Evolutionary conservation across 768 basidiomycete species (phyloP), one percentile per base, ranked within the genome.

Genomic region (Lentinula edodes): DNA sequence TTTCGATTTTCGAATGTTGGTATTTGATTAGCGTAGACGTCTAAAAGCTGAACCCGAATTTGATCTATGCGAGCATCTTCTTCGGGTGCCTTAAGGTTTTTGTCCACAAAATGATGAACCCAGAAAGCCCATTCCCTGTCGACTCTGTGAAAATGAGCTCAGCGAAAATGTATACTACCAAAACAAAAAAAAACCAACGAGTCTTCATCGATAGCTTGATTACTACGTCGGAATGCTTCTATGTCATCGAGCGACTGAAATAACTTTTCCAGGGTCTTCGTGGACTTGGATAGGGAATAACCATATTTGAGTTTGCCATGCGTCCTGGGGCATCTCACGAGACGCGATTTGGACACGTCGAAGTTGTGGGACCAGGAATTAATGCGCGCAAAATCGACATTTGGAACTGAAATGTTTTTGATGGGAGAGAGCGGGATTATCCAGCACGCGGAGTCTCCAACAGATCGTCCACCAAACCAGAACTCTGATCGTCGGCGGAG

Each of bases 401-500:
- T 20, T 6, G 1, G 50, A 2, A 18, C 10, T 51, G 20, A 20
- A 1, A 51, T 5, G 7, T 10, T 20, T 13, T 28, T 28, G 5
- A 51, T 13, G 7, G 5, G 5, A 23, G 50, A 51, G 28, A 51
- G 50, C 12, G 69, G 70, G 7, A 76, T 28, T 0, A 63, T 66
- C 73, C 75, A 76, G 42, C 70, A 69, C 36, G 65, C 38, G 0
- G 34, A 18, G 43, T 79, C 77, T 2, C 68, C 67, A 1, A 78
- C 65, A 68, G 68, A 72, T 10, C 78, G 71, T 1, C 9, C 35
- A 1, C 64, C 38, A 20, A 57, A 32, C 2, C 61, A 48, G 50
- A 75, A 66, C 0, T 70, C 68, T 0, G 69, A 67, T 0, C 9
- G 59, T 12, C 61, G 45, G 32, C 20, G 39, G 16, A 39, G 6